These are phyloP conservation scores for Yarrowia galli DNA, from an alignment of 1,139 yeast species.

Conservation along the genomic window DNA sequence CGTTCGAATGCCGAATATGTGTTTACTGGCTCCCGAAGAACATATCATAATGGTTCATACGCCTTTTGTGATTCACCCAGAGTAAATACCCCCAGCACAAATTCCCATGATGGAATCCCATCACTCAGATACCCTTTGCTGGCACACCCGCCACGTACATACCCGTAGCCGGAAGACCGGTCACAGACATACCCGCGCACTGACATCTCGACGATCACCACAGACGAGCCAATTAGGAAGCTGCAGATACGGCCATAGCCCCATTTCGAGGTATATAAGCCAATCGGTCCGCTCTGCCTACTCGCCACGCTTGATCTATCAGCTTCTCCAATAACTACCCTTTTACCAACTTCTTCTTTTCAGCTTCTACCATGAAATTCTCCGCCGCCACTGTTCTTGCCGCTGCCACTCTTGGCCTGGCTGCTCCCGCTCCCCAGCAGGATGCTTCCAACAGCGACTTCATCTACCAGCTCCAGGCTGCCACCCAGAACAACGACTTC, in stretches of 20 bases:
- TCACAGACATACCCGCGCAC: neutral
- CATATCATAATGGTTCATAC: too few species aligned
- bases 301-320: constrained; percentile 3
- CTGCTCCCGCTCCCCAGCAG: constrained; percentile 24
- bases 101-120: too few species aligned
- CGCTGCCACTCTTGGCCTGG: constrained; percentile 13
- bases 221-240: neutral
- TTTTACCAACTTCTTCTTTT: neutral
- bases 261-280: neutral
- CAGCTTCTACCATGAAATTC: constrained; percentile 32
- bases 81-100: too few species aligned
- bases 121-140: neutral
- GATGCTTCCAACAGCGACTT: constrained; percentile 5
- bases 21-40: too few species aligned
- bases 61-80: too few species aligned
- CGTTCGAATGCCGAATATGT: too few species aligned
- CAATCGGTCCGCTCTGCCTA: too few species aligned
- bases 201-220: neutral
- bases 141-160: neutral
- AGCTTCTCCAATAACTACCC: neutral
- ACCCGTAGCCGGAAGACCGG: neutral
- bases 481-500: constrained; percentile 16
- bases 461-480: constrained; percentile 25
- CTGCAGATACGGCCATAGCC: neutral
- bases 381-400: constrained; percentile 9